phyloP scores from a whole-genome alignment of 495 filamentous ascomycete genomes.

The Xylaria longipes region DNA sequence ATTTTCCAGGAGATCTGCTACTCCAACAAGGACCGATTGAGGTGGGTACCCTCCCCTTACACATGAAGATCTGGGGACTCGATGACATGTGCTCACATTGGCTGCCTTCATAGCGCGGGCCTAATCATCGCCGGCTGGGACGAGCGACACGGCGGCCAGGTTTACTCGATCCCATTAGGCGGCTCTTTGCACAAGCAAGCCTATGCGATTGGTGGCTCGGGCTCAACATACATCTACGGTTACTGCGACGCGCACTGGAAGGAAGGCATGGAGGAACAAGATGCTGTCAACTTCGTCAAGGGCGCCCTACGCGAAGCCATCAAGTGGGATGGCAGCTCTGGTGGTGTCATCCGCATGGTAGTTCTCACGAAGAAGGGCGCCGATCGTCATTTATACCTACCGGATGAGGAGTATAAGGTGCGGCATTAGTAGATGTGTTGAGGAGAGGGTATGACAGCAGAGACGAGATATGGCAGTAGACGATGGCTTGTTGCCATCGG shows the following conservation, averaged over 20 bases:
- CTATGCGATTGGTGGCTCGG: slow-evolving; percentile 95
- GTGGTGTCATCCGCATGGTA: slow-evolving; percentile 96
- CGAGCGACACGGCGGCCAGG: slow-evolving; percentile 89
- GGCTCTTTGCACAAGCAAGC: slow-evolving; percentile 97
- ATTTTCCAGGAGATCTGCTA: slow-evolving; percentile 99
- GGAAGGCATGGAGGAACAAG: slow-evolving; percentile 91
- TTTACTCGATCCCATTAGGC: slow-evolving; percentile 95
- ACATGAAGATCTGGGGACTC: background rate
- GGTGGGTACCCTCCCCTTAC: slow-evolving; percentile 52
- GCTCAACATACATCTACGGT: slow-evolving; percentile 98
- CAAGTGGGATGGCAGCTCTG: slow-evolving; percentile 99
- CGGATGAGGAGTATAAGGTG: slow-evolving; percentile 79
- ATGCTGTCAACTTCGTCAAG: slow-evolving; percentile 94
- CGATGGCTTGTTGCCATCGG: slow-evolving; percentile 26
- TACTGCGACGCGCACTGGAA: slow-evolving; percentile 97
- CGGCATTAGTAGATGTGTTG: slow-evolving; percentile 43
- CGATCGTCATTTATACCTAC: slow-evolving; percentile 86
- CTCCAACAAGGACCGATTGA: slow-evolving; percentile 90
- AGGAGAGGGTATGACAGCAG: slow-evolving; percentile 5
- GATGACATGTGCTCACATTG: slow-evolving; percentile 34
- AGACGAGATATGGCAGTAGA: slow-evolving; percentile 12
- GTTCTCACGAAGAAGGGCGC: slow-evolving; percentile 90
- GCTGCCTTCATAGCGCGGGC: slow-evolving; percentile 70
- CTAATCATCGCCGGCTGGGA: slow-evolving; percentile 98
- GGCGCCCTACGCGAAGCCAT: slow-evolving; percentile 89